Percentiles rank a stretch among this genome's conserved stretches.
phyloP scores from a whole-genome alignment of 805 yeast species.

The Kluyveromyces aestuarii region DNA sequence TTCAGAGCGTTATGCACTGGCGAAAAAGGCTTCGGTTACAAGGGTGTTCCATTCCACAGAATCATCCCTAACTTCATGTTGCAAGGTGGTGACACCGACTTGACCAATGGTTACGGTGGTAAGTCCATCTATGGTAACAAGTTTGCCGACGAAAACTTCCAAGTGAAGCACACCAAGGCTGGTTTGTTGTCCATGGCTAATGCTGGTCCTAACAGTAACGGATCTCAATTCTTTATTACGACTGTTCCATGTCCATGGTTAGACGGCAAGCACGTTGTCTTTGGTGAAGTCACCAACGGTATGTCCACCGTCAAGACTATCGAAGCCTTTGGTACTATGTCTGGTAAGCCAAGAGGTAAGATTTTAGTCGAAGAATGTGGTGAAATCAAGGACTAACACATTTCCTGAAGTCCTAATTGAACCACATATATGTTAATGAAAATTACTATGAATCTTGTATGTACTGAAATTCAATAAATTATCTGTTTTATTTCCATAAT shows the following conservation, averaged over 20 bases:
- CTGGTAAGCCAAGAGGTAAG: conserved; percentile 59
- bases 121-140: conserved; percentile 71
- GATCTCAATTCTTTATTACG: conserved; percentile 85
- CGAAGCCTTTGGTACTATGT: conserved; percentile 55
- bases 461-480: not conserved
- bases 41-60: conserved; percentile 83
- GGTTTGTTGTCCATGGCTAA: conserved; percentile 89
- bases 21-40: conserved; percentile 83
- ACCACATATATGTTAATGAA: not conserved
- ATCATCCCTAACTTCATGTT: conserved; percentile 93
- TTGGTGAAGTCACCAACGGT: conserved; percentile 68
- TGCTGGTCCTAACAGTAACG: conserved; percentile 88
- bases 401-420: not conserved
- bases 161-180: conserved; percentile 64
- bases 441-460: not conserved
- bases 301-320: conserved; percentile 48
- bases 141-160: conserved; percentile 53
- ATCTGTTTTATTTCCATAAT: too few relatives aligned
- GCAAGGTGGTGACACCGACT: conserved; percentile 88
- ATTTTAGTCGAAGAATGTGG: conserved; percentile 57
- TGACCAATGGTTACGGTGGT: conserved; percentile 91
- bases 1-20: conserved; percentile 82
- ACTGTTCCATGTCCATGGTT: conserved; percentile 72
- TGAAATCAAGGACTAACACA: conserved; percentile 28
- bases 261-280: conserved; percentile 72